phyloP scores from a whole-genome alignment of 371 early-diverging fungal species.

The Mucor sp. region DNA sequence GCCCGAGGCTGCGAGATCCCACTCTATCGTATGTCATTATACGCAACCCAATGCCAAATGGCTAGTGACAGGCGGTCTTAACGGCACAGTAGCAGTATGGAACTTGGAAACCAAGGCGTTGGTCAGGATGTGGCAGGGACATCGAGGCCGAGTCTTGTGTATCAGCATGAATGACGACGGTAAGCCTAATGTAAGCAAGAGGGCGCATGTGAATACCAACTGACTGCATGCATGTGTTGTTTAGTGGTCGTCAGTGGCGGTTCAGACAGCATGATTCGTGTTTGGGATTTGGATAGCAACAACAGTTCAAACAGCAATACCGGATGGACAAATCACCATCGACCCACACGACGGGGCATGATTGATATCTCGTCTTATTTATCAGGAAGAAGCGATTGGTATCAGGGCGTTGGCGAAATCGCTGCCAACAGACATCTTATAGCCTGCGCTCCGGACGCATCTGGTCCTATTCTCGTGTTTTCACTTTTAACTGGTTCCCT shows the following conservation, averaged over 20 bases:
- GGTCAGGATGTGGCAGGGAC: constrained; percentile 51
- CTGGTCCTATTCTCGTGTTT: constrained; percentile 57
- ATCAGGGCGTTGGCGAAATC: constrained; percentile 57
- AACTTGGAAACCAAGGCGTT: constrained; percentile 34
- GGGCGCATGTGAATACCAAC: background rate
- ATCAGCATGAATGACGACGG: constrained; percentile 58
- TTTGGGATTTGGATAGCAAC: constrained; percentile 51
- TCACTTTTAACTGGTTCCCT: constrained; percentile 58
- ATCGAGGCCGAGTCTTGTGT: constrained; percentile 58
- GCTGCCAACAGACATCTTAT: constrained; percentile 53
- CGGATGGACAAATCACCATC: background rate
- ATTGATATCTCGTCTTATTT: constrained; percentile 46
- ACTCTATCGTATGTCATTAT: constrained; percentile 54
- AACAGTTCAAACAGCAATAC: background rate
- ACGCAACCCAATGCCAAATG: constrained; percentile 42
- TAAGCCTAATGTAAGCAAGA: constrained; percentile 6
- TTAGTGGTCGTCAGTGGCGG: constrained; percentile 60
- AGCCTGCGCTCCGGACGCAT: constrained; percentile 58
- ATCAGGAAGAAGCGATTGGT: constrained; percentile 53
- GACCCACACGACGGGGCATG: constrained; percentile 35
- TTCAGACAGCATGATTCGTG: constrained; percentile 56
- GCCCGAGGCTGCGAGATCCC: constrained; percentile 11
- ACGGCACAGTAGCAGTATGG: constrained; percentile 60
- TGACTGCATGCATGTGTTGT: background rate
- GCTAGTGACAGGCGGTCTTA: constrained; percentile 57